phyloP scores from a whole-genome alignment of 148 eudicot genomes.

The Fagopyrum homotropicum region DNA sequence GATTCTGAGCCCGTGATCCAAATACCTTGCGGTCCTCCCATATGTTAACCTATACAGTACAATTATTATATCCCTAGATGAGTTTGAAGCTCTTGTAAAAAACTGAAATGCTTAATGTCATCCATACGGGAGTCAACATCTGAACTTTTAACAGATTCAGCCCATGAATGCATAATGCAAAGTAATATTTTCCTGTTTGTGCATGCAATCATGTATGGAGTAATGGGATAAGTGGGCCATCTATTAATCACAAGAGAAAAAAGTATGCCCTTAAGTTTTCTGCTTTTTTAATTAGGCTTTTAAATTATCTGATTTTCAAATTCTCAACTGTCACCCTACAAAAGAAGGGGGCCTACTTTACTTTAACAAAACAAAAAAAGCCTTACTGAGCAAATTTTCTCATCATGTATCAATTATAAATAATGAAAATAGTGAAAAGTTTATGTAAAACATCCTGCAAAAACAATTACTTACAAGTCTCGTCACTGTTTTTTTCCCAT shows the following conservation, averaged over 20 bases:
- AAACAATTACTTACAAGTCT: conserved; percentile 56
- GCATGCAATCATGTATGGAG: too few relatives aligned
- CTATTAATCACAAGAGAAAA: too few relatives aligned
- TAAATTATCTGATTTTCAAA: too few relatives aligned
- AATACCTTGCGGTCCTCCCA: conserved; percentile 96
- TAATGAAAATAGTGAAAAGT: neutral
- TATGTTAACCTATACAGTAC: conserved; percentile 42
- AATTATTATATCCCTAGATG: neutral
- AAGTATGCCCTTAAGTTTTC: too few relatives aligned
- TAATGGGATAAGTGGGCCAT: too few relatives aligned
- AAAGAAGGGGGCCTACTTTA: too few relatives aligned
- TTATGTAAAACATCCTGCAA: neutral
- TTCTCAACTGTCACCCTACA: too few relatives aligned
- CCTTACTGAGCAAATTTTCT: too few relatives aligned
- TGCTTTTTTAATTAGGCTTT: too few relatives aligned
- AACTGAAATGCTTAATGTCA: neutral
- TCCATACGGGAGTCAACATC: neutral
- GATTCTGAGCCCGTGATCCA: conserved; percentile 89
- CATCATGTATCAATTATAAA: neutral
- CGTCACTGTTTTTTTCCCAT: conserved; percentile 66
- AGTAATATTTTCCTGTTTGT: neutral
- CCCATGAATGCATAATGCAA: neutral
- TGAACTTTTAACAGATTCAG: neutral
- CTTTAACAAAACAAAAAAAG: too few relatives aligned
- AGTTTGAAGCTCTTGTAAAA: neutral